phyloP scores from a whole-genome alignment of 108 stramenopile species.

The Nannochloropsis granulata region DNA sequence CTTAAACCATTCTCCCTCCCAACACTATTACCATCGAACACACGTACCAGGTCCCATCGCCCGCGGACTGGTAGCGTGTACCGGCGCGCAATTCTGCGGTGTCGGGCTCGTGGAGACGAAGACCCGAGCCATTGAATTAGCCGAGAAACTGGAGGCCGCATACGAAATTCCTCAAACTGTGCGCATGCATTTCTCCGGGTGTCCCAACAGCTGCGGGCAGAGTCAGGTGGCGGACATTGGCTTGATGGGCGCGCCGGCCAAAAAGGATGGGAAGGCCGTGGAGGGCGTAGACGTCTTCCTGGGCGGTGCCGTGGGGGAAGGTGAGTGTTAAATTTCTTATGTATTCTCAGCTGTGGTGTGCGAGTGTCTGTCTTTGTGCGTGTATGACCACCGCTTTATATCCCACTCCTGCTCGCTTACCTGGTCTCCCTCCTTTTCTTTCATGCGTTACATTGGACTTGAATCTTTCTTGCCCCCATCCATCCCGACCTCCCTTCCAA shows the following conservation, averaged over 20 bases:
- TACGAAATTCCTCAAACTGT: slow-evolving; percentile 60
- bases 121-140: slow-evolving; percentile 49
- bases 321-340: too few species aligned
- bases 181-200: slow-evolving; percentile 89
- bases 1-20: too few species aligned
- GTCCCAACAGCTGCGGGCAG: slow-evolving; percentile 85
- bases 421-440: not conserved
- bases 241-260: slow-evolving; percentile 83
- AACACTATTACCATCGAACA: too few species aligned
- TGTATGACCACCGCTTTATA: too few species aligned
- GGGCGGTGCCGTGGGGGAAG: slow-evolving; percentile 59
- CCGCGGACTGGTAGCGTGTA: slow-evolving; percentile 70
- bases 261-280: slow-evolving; percentile 61
- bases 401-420: too few species aligned
- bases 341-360: too few species aligned
- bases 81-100: slow-evolving; percentile 85
- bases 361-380: too few species aligned
- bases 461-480: not conserved
- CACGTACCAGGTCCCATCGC: slow-evolving; percentile 46
- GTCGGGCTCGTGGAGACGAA: slow-evolving; percentile 82
- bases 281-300: slow-evolving; percentile 86
- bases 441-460: not conserved
- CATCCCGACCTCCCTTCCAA: not conserved
- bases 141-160: slow-evolving; percentile 54
- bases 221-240: slow-evolving; percentile 81